These are phyloP conservation scores for Coemansia brasiliensis DNA, from an alignment of 192 early-diverging fungal species.

Conservation along the genomic window DNA sequence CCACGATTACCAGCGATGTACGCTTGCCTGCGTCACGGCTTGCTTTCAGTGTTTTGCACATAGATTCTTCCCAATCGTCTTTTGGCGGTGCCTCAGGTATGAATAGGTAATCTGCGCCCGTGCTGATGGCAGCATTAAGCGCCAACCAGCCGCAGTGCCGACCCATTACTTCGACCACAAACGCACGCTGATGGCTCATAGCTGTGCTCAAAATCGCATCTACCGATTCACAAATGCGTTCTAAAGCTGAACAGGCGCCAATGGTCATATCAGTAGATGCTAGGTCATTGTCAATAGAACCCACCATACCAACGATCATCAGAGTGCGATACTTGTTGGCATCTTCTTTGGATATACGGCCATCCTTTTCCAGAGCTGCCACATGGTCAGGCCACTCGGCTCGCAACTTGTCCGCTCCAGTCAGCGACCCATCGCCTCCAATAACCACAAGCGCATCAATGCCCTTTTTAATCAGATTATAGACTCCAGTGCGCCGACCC, in stretches of 20 bases:
- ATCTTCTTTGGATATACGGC: constrained; percentile 61
- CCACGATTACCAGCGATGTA: constrained; percentile 93
- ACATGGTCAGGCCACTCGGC: constrained; percentile 87
- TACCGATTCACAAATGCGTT: constrained; percentile 93
- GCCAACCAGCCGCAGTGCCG: constrained; percentile 97
- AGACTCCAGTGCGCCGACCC: constrained; percentile 80
- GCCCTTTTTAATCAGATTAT: constrained; percentile 84
- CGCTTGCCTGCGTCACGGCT: constrained; percentile 82
- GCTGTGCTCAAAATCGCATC: constrained; percentile 93
- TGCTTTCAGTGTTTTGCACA: constrained; percentile 76
- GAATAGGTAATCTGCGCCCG: constrained; percentile 95
- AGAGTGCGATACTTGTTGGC: constrained; percentile 65
- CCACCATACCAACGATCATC: constrained; percentile 95
- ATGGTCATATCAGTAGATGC: constrained; percentile 91
- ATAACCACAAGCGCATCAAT: constrained; percentile 95
- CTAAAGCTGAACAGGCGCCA: constrained; percentile 88
- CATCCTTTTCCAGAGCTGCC: constrained; percentile 66
- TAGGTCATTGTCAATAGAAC: constrained; percentile 97
- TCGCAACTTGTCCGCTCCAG: constrained; percentile 89
- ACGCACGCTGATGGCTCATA: constrained; percentile 91
- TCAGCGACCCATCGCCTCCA: constrained; percentile 96
- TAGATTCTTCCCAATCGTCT: constrained; percentile 84
- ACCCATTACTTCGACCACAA: constrained; percentile 98
- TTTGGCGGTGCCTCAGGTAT: constrained; percentile 92
- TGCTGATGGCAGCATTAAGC: constrained; percentile 80